Percentiles rank a stretch among this genome's conserved stretches.
These are phyloP conservation scores for Salix caprea DNA, from an alignment of 345 rosid genomes.

Conservation along the genomic window DNA sequence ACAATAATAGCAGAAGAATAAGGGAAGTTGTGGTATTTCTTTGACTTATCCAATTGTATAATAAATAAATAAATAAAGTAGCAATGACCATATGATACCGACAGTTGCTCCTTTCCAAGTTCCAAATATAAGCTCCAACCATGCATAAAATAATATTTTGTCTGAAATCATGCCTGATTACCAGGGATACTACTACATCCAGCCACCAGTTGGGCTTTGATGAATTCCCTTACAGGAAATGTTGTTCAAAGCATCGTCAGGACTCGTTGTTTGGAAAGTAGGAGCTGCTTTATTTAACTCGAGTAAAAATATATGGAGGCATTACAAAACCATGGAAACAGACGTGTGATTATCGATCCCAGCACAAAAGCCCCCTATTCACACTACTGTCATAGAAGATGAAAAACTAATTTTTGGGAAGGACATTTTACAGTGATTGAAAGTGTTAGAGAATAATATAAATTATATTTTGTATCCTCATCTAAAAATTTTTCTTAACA, in stretches of 20 bases:
- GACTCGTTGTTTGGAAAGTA: background rate
- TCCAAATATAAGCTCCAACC: background rate
- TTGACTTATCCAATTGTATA: background rate
- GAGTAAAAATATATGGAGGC: background rate
- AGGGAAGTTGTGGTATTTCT: background rate
- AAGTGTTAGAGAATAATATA: too few species aligned
- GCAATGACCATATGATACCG: background rate
- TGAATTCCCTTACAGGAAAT: background rate
- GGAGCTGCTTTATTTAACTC: background rate
- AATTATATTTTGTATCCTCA: accelerated
- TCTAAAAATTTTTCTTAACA: too few species aligned
- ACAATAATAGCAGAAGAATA: background rate
- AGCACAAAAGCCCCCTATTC: background rate
- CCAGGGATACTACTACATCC: background rate
- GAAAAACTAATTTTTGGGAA: background rate
- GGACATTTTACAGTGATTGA: background rate
- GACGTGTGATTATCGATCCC: background rate
- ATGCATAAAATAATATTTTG: background rate
- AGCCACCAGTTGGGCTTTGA: background rate
- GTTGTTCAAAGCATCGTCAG: background rate
- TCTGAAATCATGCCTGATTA: background rate
- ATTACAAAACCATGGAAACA: background rate
- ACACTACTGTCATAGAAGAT: background rate
- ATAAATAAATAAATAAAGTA: background rate
- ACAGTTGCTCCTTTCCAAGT: background rate